These are phyloP conservation scores for Pseudohyphozyma bogoriensis DNA, from an alignment of 768 basidiomycete genomes.

Conservation along the genomic window DNA sequence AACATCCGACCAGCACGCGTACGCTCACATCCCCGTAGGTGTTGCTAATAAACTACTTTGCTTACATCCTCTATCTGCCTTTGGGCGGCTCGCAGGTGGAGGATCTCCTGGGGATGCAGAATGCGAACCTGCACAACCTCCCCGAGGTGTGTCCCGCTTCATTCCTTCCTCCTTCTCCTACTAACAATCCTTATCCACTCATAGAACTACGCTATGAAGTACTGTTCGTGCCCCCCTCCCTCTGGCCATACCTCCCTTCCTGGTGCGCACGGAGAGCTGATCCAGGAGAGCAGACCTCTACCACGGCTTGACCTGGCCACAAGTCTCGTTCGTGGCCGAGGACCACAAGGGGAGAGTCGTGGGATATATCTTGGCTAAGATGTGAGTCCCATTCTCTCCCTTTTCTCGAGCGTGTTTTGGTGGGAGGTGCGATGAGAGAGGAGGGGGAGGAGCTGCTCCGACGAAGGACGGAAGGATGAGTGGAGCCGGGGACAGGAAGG, in stretches of 20 bases:
- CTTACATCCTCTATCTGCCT: background rate
- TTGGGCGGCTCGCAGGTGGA: conserved; percentile 37
- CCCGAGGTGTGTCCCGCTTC: conserved; percentile 68
- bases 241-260: too few relatives aligned
- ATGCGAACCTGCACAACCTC: conserved; percentile 82
- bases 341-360: conserved; percentile 80
- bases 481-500: too few relatives aligned
- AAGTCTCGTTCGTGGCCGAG: conserved; percentile 84
- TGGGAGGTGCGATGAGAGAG: background rate
- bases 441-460: background rate
- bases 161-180: conserved; percentile 41
- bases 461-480: too few relatives aligned
- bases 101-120: conserved; percentile 86
- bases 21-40: too few relatives aligned
- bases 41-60: background rate
- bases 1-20: conserved; percentile 43
- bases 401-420: background rate
- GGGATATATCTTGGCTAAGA: conserved; percentile 91
- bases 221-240: conserved; percentile 10
- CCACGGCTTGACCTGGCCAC: conserved; percentile 83
- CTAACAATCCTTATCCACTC: background rate
- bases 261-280: too few relatives aligned
- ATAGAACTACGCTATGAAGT: conserved; percentile 32
- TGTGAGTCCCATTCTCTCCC: conserved; percentile 47
- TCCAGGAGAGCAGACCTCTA: conserved; percentile 79